Base-by-base conservation (phyloP, 345 rosid genomes). In the Excoecaria agallocha region DNA sequence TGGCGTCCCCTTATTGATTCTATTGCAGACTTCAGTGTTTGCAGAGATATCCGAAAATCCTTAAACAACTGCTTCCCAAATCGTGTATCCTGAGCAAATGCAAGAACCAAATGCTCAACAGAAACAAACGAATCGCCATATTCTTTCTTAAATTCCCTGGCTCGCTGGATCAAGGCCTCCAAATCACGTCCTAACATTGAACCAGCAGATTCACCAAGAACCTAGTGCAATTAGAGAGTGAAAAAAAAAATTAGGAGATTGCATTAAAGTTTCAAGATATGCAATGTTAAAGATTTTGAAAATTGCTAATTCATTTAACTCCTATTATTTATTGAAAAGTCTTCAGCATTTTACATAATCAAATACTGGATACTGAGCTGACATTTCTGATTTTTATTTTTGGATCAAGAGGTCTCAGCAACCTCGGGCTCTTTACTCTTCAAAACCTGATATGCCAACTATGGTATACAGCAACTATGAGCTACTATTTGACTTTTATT, bases 71-170 rank as follows among this genome's bases (percentile, higher is more conserved):
- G 97, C 85, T 85, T 90, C 71, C 99, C 99, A 82, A 93, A 96
- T 57, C 99, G 86, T 77, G 84, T 87, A 84, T 96, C 99, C 30
- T 89, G 83, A 60, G 84, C 69, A 55, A 89, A 93, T 49, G 76
- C 97, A 78, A 96, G 98, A 86, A 96, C 94, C 85, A 96, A 82
- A 84, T 96, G 99, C 83, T 96, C 99, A 61, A 93, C 97, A 8
- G 99, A 93, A 66, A 93, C 87, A 82, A 88, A 93, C 20, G 97
- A 90, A 87, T 96, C 99, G 6, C 91, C 90, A 39, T 87, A 90
- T 25, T 93, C 97, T 81, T 88, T 96, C 91, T 96, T 96, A 82
- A 59, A 88, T 70, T 90, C 91, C 71, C 95, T 87, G 19, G 98
- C 97, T 52, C 90, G 88, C 76, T 86, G 87, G 50, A 96, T 82